Percentiles rank a stretch among this genome's conserved stretches.
Evolutionary conservation across 768 basidiomycete species (phyloP).

Genomic region (Trametes cingulata): DNA sequence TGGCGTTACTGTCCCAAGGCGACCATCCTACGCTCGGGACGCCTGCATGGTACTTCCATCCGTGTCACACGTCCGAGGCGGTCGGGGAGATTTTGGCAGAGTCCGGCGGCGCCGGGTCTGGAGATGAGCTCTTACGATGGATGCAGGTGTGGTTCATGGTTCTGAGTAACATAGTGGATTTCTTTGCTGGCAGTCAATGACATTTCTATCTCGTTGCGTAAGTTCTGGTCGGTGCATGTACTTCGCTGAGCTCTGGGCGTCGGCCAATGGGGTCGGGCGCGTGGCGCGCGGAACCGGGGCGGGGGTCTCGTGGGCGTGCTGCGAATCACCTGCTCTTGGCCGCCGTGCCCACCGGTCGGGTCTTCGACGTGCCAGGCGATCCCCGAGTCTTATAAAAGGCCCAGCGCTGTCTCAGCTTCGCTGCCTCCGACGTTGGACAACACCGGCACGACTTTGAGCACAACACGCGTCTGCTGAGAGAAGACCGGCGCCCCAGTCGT

Average conservation of each 20-base stretch:
- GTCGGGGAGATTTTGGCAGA: slow-evolving; percentile 71
- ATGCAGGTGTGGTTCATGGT: slow-evolving; percentile 80
- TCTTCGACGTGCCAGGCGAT: slow-evolving; percentile 5
- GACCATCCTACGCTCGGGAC: slow-evolving; percentile 80
- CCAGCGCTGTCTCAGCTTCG: background rate
- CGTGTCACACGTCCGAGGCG: slow-evolving; percentile 71
- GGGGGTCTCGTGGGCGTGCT: slow-evolving; percentile 10
- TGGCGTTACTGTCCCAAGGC: slow-evolving; percentile 82
- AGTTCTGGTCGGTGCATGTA: background rate
- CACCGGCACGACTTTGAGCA: slow-evolving; percentile 14
- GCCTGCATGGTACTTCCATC: slow-evolving; percentile 86
- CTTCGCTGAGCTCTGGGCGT: background rate
- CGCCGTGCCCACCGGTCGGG: background rate
- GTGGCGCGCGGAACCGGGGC: background rate
- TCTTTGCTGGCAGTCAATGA: slow-evolving; percentile 26
- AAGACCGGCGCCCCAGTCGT: slow-evolving; percentile 18
- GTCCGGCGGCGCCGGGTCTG: slow-evolving; percentile 34
- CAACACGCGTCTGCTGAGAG: background rate
- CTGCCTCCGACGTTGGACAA: slow-evolving; percentile 6
- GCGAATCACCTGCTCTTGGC: slow-evolving; percentile 12
- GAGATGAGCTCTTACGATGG: slow-evolving; percentile 48
- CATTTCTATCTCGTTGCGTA: no score
- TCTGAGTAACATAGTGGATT: slow-evolving; percentile 62
- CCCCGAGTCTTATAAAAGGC: slow-evolving; percentile 16
- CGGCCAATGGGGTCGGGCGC: background rate